These are phyloP conservation scores for Alternaria incomplexa DNA, from an alignment of 2,329 filamentous ascomycete species.

Conservation along the genomic window DNA sequence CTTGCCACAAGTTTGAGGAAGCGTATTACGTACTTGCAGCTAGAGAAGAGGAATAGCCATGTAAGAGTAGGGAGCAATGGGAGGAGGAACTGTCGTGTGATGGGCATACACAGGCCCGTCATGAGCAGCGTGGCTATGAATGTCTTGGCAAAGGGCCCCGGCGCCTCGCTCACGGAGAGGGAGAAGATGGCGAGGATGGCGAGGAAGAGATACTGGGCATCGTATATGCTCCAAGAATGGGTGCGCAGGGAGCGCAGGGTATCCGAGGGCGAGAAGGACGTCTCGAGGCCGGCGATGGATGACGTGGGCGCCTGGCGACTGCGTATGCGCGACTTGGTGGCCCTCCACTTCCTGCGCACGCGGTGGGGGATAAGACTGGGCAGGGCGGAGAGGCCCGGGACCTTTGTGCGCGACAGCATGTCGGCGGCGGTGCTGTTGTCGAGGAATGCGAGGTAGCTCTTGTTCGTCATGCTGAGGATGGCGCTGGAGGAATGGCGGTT, in stretches of 20 bases:
- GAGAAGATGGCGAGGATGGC: conserved; percentile 80
- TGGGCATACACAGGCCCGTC: conserved; percentile 76
- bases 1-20: not conserved
- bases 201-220: conserved; percentile 82
- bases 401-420: conserved; percentile 52
- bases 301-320: conserved; percentile 71
- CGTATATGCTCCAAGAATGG: conserved; percentile 81
- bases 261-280: conserved; percentile 80
- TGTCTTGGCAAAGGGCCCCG: conserved; percentile 80
- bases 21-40: conserved; percentile 75
- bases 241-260: conserved; percentile 76
- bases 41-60: conserved; percentile 91
- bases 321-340: conserved; percentile 67
- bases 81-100: conserved; percentile 89
- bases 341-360: conserved; percentile 69
- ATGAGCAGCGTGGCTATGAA: conserved; percentile 71
- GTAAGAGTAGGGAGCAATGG: conserved; percentile 84
- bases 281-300: conserved; percentile 77
- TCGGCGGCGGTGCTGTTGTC: conserved; percentile 33
- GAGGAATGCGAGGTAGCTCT: conserved; percentile 45
- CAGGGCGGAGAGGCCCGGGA: conserved; percentile 57
- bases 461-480: conserved; percentile 36
- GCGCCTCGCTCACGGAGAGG: conserved; percentile 77
- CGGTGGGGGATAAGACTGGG: conserved; percentile 66
- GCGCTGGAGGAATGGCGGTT: not conserved